These are phyloP conservation scores for Penicillium expansum DNA, from an alignment of 2,329 filamentous ascomycete species.

Conservation along the genomic window DNA sequence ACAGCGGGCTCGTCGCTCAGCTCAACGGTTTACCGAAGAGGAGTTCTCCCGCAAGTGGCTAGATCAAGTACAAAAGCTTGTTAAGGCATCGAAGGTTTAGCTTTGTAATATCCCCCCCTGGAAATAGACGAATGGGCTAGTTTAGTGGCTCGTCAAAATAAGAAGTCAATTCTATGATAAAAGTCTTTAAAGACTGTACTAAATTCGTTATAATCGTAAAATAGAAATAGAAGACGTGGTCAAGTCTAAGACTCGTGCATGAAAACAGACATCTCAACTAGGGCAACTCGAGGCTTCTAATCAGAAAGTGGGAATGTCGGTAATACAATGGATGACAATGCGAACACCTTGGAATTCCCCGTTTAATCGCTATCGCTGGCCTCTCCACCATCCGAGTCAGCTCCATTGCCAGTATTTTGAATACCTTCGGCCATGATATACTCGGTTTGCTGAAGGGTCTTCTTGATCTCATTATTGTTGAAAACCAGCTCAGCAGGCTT, in stretches of 20 bases:
- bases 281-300: background rate
- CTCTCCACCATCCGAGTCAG: constrained; percentile 38
- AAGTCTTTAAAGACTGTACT: background rate
- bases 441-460: constrained; percentile 45
- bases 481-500: constrained; percentile 48
- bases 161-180: background rate
- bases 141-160: background rate
- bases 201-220: constrained; percentile 22
- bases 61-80: constrained; percentile 68
- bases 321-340: background rate
- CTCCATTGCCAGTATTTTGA: constrained; percentile 32
- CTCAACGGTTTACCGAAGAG: constrained; percentile 81
- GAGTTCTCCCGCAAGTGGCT: constrained; percentile 81
- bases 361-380: constrained; percentile 43
- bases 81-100: constrained; percentile 42
- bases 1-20: constrained; percentile 70
- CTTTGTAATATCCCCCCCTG: constrained; percentile 4
- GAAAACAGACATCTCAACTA: constrained; percentile 8
- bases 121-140: constrained; percentile 10
- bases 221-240: constrained; percentile 10
- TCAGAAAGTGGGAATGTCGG: background rate
- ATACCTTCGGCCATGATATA: constrained; percentile 49
- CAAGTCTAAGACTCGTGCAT: constrained; percentile 17
- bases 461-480: constrained; percentile 43
- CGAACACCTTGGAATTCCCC: background rate